Conservation (phyloP, 805 yeast genomes). For the Lipomyces starkeyi region DNA sequence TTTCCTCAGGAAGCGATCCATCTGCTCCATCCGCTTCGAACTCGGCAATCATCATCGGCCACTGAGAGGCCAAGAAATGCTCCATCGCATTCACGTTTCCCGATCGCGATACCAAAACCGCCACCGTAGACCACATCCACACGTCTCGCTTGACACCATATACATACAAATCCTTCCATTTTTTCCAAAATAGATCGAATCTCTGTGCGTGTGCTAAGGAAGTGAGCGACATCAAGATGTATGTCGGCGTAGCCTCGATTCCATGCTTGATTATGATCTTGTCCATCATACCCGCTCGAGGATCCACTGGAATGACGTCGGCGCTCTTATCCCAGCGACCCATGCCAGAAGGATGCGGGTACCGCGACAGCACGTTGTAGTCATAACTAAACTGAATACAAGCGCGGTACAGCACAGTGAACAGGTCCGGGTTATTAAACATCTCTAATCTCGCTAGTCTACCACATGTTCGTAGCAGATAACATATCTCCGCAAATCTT, state of each 20-base stretch:
- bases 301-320: conserved; percentile 1
- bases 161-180: conserved; percentile 38
- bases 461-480: conserved; percentile 3
- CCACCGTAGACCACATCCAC: conserved; percentile 38
- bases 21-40: conserved; percentile 10
- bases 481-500: conserved; percentile 20
- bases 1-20: conserved; percentile 9
- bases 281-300: conserved; percentile 25
- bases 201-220: conserved; percentile 41
- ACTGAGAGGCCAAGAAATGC: conserved; percentile 19
- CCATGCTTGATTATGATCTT: conserved; percentile 23
- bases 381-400: conserved; percentile 34
- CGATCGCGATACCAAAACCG: conserved; percentile 43
- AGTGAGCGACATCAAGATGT: conserved; percentile 41
- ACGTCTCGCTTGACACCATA: conserved; percentile 32
- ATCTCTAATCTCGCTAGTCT: conserved; percentile 2
- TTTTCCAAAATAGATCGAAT: conserved; percentile 45
- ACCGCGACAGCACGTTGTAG: neutral
- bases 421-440: neutral
- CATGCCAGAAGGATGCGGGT: conserved; percentile 9
- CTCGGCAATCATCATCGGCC: conserved; percentile 23
- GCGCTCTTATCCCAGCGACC: conserved; percentile 8
- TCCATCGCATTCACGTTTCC: conserved; percentile 40
- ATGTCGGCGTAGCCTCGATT: conserved; percentile 27
- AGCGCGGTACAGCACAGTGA: conserved; percentile 28